Percentiles rank a stretch among this genome's conserved stretches.
Conservation (phyloP, 148 eudicot genomes). For the Talinum fruticosum region DNA sequence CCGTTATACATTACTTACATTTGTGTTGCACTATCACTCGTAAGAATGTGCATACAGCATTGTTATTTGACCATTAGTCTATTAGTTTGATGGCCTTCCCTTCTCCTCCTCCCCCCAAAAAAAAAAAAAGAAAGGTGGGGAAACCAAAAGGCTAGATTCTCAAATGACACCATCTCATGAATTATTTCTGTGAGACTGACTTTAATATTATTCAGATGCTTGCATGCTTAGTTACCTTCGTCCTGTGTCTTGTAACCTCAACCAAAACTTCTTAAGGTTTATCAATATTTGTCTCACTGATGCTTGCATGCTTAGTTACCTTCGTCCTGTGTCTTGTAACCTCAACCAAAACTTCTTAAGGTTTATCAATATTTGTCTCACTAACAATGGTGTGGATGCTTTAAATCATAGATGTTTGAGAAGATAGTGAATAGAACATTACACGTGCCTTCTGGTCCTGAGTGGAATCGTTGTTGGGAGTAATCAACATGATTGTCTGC, state of each 20-base stretch:
- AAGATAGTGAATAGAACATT: background rate
- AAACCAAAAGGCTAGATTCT: background rate
- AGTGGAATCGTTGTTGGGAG: background rate
- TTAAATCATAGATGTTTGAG: conserved; percentile 2
- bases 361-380: background rate
- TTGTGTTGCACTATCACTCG: too few relatives aligned
- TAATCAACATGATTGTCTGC: background rate
- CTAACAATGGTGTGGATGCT: background rate
- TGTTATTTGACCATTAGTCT: too few relatives aligned
- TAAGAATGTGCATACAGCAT: background rate
- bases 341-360: background rate
- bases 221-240: background rate
- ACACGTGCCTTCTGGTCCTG: background rate
- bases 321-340: background rate
- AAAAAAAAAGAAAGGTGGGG: background rate
- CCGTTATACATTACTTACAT: too few relatives aligned
- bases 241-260: background rate
- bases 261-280: background rate
- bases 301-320: background rate
- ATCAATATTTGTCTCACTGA: background rate
- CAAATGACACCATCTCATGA: background rate
- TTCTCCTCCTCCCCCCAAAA: background rate
- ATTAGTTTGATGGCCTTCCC: background rate
- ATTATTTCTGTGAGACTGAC: background rate
- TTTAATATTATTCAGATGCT: background rate